Evolutionary conservation across 257 asterid genomes (phyloP), one percentile per base, ranked within the genome.

Genomic region (Leptodermis oblonga): DNA sequence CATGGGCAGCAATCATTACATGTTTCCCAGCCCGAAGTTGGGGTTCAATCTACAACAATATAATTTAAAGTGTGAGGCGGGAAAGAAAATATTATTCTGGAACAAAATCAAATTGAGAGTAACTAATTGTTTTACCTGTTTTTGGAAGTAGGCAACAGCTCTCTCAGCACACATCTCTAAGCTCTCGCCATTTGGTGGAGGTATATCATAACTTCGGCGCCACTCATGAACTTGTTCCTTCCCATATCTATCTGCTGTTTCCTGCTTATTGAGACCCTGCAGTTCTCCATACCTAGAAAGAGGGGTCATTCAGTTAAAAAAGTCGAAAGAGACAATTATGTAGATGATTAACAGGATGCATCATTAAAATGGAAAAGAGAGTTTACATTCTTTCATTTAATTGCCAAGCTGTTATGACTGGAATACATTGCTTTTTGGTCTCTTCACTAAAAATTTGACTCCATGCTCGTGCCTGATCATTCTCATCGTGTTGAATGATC

Each of bases 141-240:
- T 97, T 59, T 58, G 85, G 56, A 94, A 94, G 87, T 91, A 94
- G 45, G 96, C 98, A 77, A 94, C 98, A 15, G 98, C 99, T 86
- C 99, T 89, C 79, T 86, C 90, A 46, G 97, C 98, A 76, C 99
- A 94, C 96, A 94, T 94, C 82, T 94, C 99, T 85, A 94, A 85
- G 77, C 99, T 94, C 83, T 94, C 99, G 0, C 99, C 99, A 37
- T 87, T 85, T 59, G 98, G 99, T 68, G 99, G 99, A 70, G 97
- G 99, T 55, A 77, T 85, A 76, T 89, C 95, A 75, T 89, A 94
- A 80, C 99, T 94, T 53, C 99, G 96, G 61, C 99, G 79, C 99
- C 99, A 91, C 74, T 82, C 97, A 39, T 91, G 98, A 77, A 94
- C 99, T 81, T 91, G 80, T 68, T 91, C 96, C 45, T 82, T 82